Evolutionary conservation across 306 rosid species (phyloP), one percentile per base, ranked within the genome.

Genomic region (Myrica gale): DNA sequence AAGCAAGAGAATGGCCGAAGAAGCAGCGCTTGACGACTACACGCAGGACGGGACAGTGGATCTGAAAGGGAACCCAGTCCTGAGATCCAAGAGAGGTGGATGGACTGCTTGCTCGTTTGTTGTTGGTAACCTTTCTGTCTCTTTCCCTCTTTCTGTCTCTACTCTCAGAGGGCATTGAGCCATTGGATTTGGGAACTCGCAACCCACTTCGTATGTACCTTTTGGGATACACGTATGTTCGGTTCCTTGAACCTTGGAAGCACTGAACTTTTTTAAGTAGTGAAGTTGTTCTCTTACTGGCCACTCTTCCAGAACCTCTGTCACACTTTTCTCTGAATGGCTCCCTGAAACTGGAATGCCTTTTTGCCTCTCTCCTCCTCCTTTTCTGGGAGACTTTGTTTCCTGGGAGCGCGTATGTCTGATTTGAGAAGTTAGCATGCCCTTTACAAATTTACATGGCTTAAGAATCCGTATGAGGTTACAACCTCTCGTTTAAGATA

Each of bases 21-120:
- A 90, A 84, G 90, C 82, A 19, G 91, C 37, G 0, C 41, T 19
- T 5, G 81, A 82, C 32, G 73, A 75, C 15, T 88, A 86, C 77
- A 91, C 97, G 16, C 74, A 91, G 81, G 98, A 94, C 65, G 97
- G 98, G 26, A 94, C 92, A 0, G 96, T 94, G 47, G 88, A 79
- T 85, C 96, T 94, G n/a, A 89, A 82, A 61, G 97, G 96, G 32
- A 94, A 89, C 57, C 97, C 93, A 3, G 81, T 85, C 73, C 86
- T 82, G 74, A 79, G 93, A 69, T 87, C 91, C 89, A 87, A 85
- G 68, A 74, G 81, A 26, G 98, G 98, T 37, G 89, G 97, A 56
- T 94, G 97, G 97, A 90, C 74, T 47, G 98, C 98, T 66, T 94
- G 98, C 80, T 90, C 88, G 80, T 94, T 90, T 74, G 85, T 91